These are phyloP conservation scores for Candida tallmaniae DNA, from an alignment of 805 yeast genomes.

Conservation along the genomic window DNA sequence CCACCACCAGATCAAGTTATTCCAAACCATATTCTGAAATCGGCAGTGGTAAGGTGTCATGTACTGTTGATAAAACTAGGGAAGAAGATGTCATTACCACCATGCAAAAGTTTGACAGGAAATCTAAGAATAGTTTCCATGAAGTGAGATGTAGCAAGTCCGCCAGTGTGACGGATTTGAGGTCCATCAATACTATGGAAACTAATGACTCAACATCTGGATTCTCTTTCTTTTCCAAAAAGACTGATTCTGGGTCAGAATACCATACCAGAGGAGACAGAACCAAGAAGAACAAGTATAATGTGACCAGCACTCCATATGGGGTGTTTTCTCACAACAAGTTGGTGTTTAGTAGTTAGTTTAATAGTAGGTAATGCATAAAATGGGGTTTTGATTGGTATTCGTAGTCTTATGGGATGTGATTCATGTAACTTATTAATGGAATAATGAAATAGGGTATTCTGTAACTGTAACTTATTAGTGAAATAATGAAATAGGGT, in stretches of 20 bases:
- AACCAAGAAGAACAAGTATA: constrained; percentile 12
- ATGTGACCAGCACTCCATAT: constrained; percentile 13
- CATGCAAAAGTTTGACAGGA: constrained; percentile 2
- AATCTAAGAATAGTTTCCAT: too few species aligned
- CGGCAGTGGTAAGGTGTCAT: constrained; percentile 6
- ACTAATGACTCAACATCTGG: constrained; percentile 15
- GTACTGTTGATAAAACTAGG: constrained; percentile 14
- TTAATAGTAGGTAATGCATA: too few species aligned
- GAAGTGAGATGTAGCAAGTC: too few species aligned
- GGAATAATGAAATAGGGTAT: too few species aligned
- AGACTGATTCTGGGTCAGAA: constrained; percentile 8
- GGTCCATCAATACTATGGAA: constrained; percentile 11
- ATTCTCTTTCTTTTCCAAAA: constrained; percentile 13
- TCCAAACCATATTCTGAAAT: constrained; percentile 1
- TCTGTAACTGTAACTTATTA: constrained; percentile 17
- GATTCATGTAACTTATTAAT: too few species aligned
- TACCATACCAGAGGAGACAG: constrained; percentile 10
- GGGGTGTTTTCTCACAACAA: constrained; percentile 13
- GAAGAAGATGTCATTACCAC: constrained; percentile 7
- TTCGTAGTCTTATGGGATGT: too few species aligned
- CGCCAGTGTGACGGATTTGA: constrained; percentile 11
- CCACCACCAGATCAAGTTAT: constrained; percentile 2
- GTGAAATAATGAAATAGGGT: too few species aligned
- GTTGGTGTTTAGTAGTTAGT: constrained; percentile 7
- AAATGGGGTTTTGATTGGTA: too few species aligned